Conservation (phyloP, 169 alveolate species). For the Eimeria zaria region DNA sequence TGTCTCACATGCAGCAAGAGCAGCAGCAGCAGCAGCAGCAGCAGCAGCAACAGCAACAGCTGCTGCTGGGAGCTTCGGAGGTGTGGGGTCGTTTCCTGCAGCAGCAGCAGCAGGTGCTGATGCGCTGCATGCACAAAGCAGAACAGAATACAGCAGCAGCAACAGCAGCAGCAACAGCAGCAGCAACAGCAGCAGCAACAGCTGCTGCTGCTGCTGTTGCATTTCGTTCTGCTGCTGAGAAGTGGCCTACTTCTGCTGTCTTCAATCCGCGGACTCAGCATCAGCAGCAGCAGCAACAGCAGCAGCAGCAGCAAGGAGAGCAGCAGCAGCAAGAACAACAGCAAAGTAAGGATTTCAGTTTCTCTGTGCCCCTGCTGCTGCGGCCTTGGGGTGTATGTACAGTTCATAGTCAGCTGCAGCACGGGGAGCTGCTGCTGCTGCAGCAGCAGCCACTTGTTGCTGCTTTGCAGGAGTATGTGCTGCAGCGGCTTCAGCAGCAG, state of each 20-base stretch:
- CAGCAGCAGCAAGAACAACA: slow-evolving; percentile 6
- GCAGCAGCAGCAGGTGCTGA: slow-evolving; percentile 41
- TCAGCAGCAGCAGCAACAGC: slow-evolving; percentile 33
- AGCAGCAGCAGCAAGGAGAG: slow-evolving; percentile 28
- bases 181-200: slow-evolving; percentile 11
- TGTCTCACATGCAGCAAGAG: slow-evolving; percentile 31
- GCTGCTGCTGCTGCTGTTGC: slow-evolving; percentile 69
- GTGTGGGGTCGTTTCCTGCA: slow-evolving; percentile 57
- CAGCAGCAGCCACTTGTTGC: slow-evolving; percentile 65
- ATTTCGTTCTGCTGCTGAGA: slow-evolving; percentile 12
- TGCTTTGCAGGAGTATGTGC: slow-evolving; percentile 44
- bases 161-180: slow-evolving; percentile 39
- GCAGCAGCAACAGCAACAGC: slow-evolving; percentile 45
- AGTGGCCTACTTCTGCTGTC: slow-evolving; percentile 21
- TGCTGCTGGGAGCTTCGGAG: slow-evolving; percentile 64
- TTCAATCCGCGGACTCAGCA: background rate
- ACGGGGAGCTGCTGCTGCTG: slow-evolving; percentile 70
- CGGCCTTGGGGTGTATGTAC: slow-evolving; percentile 54
- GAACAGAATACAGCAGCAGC: too few relatives aligned
- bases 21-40: slow-evolving; percentile 55
- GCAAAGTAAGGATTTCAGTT: background rate
- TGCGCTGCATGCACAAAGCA: too few relatives aligned
- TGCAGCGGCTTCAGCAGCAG: slow-evolving; percentile 66
- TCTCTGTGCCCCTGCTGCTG: slow-evolving; percentile 62
- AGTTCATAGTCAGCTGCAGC: slow-evolving; percentile 45